phyloP scores from a whole-genome alignment of 1,139 yeast genomes.

The Sporopachydermia cereana region DNA sequence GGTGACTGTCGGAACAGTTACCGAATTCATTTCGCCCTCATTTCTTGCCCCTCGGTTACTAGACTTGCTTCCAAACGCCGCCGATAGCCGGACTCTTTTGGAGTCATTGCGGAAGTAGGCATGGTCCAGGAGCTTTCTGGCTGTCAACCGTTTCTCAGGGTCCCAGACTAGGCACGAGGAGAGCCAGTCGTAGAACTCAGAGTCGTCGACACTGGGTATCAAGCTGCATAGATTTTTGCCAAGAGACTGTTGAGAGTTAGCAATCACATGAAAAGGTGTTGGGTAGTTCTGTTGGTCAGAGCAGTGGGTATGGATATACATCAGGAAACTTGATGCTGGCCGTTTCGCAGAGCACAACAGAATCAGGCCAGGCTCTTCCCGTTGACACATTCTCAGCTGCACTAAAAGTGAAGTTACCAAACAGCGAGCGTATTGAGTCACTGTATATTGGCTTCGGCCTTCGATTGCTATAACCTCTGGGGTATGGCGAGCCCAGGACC shows the following conservation, averaged over 20 bases:
- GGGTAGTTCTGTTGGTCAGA: too few species aligned
- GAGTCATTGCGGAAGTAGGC: slow-evolving; percentile 34
- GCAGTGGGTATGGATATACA: neutral
- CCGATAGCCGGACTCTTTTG: too few species aligned
- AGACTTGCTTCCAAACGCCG: too few species aligned
- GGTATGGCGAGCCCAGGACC: slow-evolving; percentile 58
- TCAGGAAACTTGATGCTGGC: slow-evolving; percentile 44
- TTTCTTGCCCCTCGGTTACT: too few species aligned
- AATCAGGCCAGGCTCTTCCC: slow-evolving; percentile 40
- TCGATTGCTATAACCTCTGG: slow-evolving; percentile 8
- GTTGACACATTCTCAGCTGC: slow-evolving; percentile 6
- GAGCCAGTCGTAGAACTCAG: slow-evolving; percentile 8
- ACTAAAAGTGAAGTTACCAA: neutral
- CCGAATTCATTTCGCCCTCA: too few species aligned
- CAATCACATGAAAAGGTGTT: too few species aligned
- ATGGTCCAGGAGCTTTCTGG: slow-evolving; percentile 53
- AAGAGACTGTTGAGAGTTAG: neutral
- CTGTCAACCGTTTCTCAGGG: slow-evolving; percentile 52
- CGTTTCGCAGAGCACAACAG: slow-evolving; percentile 35
- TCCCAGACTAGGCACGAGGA: slow-evolving; percentile 31
- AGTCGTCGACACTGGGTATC: neutral
- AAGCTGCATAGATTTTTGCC: neutral
- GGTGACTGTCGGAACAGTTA: too few species aligned
- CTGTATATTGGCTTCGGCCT: too few species aligned
- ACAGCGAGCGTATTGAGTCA: neutral